Conservation (phyloP, 352 stramenopile species). For the Phytopythium vexans region DNA sequence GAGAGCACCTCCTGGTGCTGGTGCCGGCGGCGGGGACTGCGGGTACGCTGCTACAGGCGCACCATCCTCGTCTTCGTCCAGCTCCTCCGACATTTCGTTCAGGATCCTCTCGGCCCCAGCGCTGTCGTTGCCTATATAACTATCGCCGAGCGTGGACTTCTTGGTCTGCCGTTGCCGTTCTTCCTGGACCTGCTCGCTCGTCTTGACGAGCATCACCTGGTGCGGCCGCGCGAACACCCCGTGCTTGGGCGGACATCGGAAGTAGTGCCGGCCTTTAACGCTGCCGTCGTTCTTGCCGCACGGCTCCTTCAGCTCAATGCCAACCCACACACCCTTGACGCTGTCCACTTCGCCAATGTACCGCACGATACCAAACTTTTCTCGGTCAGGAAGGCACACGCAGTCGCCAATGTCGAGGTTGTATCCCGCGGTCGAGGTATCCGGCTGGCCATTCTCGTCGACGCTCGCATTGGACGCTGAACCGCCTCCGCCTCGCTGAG, state of each 20-base stretch:
- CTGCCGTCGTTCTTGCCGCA: conserved; percentile 83
- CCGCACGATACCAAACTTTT: conserved; percentile 78
- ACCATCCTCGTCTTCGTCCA: conserved; percentile 17
- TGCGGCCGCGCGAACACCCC: conserved; percentile 76
- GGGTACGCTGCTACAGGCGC: conserved; percentile 13
- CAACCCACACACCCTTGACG: conserved; percentile 71
- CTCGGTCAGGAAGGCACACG: conserved; percentile 83
- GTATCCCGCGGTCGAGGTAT: conserved; percentile 14
- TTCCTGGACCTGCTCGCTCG: conserved; percentile 44
- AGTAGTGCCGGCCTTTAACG: conserved; percentile 79
- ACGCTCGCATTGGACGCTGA: conserved; percentile 45
- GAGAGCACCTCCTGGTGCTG: conserved; percentile 11
- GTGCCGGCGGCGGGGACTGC: conserved; percentile 18
- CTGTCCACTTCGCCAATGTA: conserved; percentile 72
- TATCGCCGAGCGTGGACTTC: conserved; percentile 15
- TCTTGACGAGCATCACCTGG: conserved; percentile 73
- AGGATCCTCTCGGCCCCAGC: conserved; percentile 18
- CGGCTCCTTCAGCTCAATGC: conserved; percentile 73
- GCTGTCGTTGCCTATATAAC: conserved; percentile 14
- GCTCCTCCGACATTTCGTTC: conserved; percentile 18
- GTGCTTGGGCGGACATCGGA: conserved; percentile 73
- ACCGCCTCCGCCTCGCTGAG: conserved; percentile 12
- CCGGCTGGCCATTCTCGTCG: conserved; percentile 31
- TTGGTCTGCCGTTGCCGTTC: conserved; percentile 44
- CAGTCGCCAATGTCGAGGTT: conserved; percentile 67